Base-by-base conservation (phyloP, 1,139 yeast genomes). In the Blastobotrys proliferans region DNA sequence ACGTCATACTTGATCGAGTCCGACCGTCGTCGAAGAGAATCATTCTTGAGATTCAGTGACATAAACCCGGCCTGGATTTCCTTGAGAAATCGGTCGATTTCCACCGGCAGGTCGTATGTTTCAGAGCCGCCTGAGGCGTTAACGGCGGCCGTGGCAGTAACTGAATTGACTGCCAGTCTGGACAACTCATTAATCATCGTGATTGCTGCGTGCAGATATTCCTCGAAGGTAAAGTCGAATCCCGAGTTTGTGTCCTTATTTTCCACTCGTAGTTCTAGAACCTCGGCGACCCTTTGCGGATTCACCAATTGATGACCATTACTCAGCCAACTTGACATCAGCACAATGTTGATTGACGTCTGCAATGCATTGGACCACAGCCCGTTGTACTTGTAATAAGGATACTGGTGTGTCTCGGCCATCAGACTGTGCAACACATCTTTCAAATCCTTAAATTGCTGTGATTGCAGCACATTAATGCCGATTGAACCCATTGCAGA, bases 1-100 rank as follows among this genome's bases (percentile, higher is more conserved):
- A 61, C 62, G 32, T 63, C 65, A 41, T 63, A 63, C 44, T 63
- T 63, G 41, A 63, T 48, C 8, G 59, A 46, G 43, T 63, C 68
- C 16, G 51, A 52, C 6, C 64, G 54, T 26, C 66, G 45, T 28
- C 68, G 49, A 43, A 63, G 50, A 21, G 52, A 46, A 40, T 63
- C 68, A 33, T 63, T 63, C 43, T 61, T 62, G 41, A 63, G 46
- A 40, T 63, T 62, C 32, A 63, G 49, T 21, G 55, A 48, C 51
- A 56, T 47, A 38, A 62, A 60, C 1, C 61, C 62, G 6, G 61
- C 50, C 36, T 62, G 66, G 9, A 62, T 41, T 21, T 60, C 56
- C 40, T 62, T 58, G 37, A 62, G 44, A 40, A 62, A 44, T n/a
- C 43, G 34, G 21, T 53, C 51, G 18, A 54, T 52, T 25, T 39